Evolutionary conservation across 2,329 filamentous ascomycete species (phyloP), one percentile per base, ranked within the genome.

Genomic region (Monilinia laxa): DNA sequence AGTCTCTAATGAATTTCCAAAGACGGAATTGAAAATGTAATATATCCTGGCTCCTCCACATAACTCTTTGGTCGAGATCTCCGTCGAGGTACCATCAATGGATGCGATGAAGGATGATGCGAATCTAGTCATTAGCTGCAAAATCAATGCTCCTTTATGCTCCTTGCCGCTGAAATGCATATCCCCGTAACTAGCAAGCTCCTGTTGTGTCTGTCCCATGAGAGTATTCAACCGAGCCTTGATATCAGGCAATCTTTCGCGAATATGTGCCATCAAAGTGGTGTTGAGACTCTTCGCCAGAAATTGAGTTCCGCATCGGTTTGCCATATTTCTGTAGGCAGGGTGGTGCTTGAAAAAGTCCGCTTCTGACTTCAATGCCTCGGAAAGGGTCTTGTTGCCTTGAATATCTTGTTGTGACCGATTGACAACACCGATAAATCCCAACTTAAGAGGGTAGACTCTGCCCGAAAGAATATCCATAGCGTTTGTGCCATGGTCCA

Each of bases 201-300:
- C 95, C 81, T 99, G 95, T 77, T 99, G 95, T 59, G 95, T 98
- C 79, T 99, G 95, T n/a, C 95, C 95, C 95, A 99, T 99, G 62
- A 99, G 82, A 0, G 95, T 99, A 79, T 99, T 99, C 69, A 99
- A 84, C 65, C 95, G 89, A 60, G 95, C 95, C 80, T 99, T 99
- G 82, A 99, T 99, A 78, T 99, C 95, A 40, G 95, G 95, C 73
- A 99, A 82, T 57, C 95, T 88, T 77, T 99, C 95, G 68, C 95
- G 90, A 76, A 99, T 99, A 76, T 99, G 95, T 28, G 88, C 81
- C 95, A 99, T 98, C 71, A 99, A 84, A 16, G 95, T 99, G 54
- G 90, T 90, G 79, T 98, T 99, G 69, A 99, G 84, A 18, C 92
- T 97, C 81, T 95, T 97, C 62, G 95, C 95, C 66, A 99, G 82